Evolutionary conservation across 208 protist genomes (phyloP), one percentile per base, ranked within the genome.

Genomic region (Acanthamoeba royreba): DNA sequence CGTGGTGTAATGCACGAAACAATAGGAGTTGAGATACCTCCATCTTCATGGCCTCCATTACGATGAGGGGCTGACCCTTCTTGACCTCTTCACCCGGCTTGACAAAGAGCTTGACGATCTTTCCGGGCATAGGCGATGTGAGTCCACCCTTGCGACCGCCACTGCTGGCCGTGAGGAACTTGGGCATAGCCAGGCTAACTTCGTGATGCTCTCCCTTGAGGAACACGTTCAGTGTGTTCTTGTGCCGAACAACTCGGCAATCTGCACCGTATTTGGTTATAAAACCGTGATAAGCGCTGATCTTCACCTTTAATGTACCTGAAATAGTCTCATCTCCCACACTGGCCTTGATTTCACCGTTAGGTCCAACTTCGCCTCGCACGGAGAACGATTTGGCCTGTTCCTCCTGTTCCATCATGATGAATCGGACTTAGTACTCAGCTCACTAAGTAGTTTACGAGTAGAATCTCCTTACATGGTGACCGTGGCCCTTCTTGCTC

Each of bases 41-140:
- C n/a, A n/a, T n/a, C n/a, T n/a, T n/a, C n/a, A n/a, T n/a, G n/a
- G n/a, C n/a, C n/a, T n/a, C n/a, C n/a, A n/a, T n/a, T n/a, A n/a
- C n/a, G n/a, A n/a, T n/a, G n/a, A n/a, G n/a, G n/a, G n/a, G n/a
- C n/a, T n/a, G n/a, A n/a, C n/a, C n/a, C n/a, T n/a, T n/a, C n/a
- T n/a, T n/a, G n/a, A n/a, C n/a, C n/a, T n/a, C n/a, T n/a, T n/a
- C n/a, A n/a, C n/a, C n/a, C n/a, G n/a, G n/a, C n/a, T n/a, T n/a
- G n/a, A n/a, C n/a, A n/a, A n/a, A n/a, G n/a, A 45, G 22, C 89
- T 98, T 98, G 4, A 96, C 96, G 17, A 99, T 97, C 90, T 98
- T 98, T 25, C 98, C 98, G 1, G 98, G 98, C 98, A 99, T 99
- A 31, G 98, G 98, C 38, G 98, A 94, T 4, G 95, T 43, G 0